Evolutionary conservation across 495 filamentous ascomycete species (phyloP), one percentile per base, ranked within the genome.

Genomic region (Lasiosphaeria hispida): DNA sequence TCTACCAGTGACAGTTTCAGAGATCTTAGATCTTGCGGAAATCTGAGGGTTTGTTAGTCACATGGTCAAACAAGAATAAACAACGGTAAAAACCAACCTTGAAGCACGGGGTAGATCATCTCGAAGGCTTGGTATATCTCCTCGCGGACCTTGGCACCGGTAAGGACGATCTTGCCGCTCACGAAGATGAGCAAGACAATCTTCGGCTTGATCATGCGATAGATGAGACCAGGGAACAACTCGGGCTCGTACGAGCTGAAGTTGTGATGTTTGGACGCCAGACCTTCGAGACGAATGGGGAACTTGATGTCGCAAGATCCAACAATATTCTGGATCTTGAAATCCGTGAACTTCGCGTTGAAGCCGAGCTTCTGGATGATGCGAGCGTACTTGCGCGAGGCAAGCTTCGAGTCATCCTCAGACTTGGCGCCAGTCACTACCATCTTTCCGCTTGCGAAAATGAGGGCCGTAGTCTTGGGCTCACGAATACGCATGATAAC

Each of bases 401-500:
- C 94, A 68, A 98, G 84, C 75, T 96, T 95, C 45, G 91, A 96
- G 68, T 97, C 95, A 69, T 97, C 94, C 68, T 98, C 94, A 0
- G 92, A 96, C 78, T 98, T 98, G 53, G 95, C 94, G 76, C 94
- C 94, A 36, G 94, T 98, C 35, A 98, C 94, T 42, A 98, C 94
- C 94, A 98, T 98, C 86, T 98, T 98, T 77, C 94, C 94, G 0
- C 89, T 93, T 14, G 94, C 94, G 70, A 98, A 98, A 81, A 98
- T 97, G 40, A 98, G 77, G 1, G 94, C 94, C 9, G 94, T 98
- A 2, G 94, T 98, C 81, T 98, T 98, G 19, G 94, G 94, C 63
- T 98, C 94, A 66, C 94, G 95, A 68, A 98, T 98, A 77, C 94
- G 91, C 95, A 98, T 98, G 79, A 98, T 97, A 56, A 98, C 94